Evolutionary conservation across 148 eudicot species (phyloP), one percentile per base, ranked within the genome.

Genomic region (Rhododendron ovatum): DNA sequence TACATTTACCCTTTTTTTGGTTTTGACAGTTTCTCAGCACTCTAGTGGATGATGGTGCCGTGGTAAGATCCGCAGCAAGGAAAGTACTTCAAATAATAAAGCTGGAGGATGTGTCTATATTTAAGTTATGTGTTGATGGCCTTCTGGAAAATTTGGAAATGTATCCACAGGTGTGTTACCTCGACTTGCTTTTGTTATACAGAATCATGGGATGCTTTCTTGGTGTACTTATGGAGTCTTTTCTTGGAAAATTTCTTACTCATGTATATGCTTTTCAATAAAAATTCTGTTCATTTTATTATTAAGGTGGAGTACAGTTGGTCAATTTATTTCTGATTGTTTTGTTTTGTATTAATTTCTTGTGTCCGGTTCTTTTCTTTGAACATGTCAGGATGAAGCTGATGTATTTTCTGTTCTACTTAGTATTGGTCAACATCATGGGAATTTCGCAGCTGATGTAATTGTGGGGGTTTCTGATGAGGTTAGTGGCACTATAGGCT

Each of bases 361-460:
- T 53, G n/a, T 61, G 43, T 74, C 67, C 45, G 81, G 51, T 86
- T 86, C 69, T 82, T 53, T 80, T 84, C 86, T 28, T 73, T 78
- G n/a, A 81, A 67, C 57, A 80, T 87, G 89, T 57, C 96, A 96
- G 99, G 95, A 92, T 89, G 98, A 96, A 92, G 95, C 89, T 77
- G 91, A 91, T 86, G 69, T 91, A 83, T 92, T 94, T 81, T 85
- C 86, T 76, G 89, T 89, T 84, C 78, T 95, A 48, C 91, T 91
- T 83, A 84, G 79, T 84, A 83, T 93, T 80, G 98, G 95, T 78
- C 95, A 89, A 85, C 85, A 69, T 85, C 94, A 95, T 91, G 95
- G 92, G n/a, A 86, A 85, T 51, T 91, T 86, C 92, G 94, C 93
- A 82, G 92, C 86, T 84, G 89, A 89, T 57, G 80, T 90, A 39